Evolutionary conservation across 345 rosid species (phyloP).

Genomic region (Viola odorata): DNA sequence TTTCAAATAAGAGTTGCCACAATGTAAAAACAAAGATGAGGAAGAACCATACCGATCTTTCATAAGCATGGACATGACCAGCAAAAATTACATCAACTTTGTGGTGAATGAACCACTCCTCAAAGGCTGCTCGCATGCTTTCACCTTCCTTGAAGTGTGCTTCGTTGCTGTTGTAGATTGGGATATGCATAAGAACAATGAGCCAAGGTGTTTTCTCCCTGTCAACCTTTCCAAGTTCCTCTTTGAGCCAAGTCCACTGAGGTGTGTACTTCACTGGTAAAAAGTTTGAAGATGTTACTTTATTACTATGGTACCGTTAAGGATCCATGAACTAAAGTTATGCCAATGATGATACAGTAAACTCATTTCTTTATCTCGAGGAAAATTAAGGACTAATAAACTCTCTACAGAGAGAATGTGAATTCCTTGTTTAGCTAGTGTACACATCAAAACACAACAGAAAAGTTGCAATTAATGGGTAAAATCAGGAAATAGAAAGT

Average conservation of each 20-base stretch:
- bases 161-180: conserved; percentile 77
- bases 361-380: too few relatives aligned
- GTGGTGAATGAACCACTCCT: conserved; percentile 57
- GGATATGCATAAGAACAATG: conserved; percentile 85
- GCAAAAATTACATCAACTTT: conserved; percentile 87
- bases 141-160: conserved; percentile 95
- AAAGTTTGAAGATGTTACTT: conserved; percentile 15
- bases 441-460: too few relatives aligned
- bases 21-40: background rate
- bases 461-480: too few relatives aligned
- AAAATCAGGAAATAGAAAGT: too few relatives aligned
- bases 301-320: too few relatives aligned
- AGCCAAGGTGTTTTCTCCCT: conserved; percentile 97
- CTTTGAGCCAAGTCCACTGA: conserved; percentile 72
- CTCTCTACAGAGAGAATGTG: too few relatives aligned
- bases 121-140: conserved; percentile 81
- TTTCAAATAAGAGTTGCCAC: background rate
- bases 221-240: conserved; percentile 69
- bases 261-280: conserved; percentile 83
- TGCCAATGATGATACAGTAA: too few relatives aligned
- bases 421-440: too few relatives aligned
- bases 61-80: conserved; percentile 98
- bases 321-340: too few relatives aligned
- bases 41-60: conserved; percentile 73
- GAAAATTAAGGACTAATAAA: too few relatives aligned